Base-by-base conservation (phyloP, 2,329 filamentous ascomycete genomes). In the Pseudogymnoascus sp. region DNA sequence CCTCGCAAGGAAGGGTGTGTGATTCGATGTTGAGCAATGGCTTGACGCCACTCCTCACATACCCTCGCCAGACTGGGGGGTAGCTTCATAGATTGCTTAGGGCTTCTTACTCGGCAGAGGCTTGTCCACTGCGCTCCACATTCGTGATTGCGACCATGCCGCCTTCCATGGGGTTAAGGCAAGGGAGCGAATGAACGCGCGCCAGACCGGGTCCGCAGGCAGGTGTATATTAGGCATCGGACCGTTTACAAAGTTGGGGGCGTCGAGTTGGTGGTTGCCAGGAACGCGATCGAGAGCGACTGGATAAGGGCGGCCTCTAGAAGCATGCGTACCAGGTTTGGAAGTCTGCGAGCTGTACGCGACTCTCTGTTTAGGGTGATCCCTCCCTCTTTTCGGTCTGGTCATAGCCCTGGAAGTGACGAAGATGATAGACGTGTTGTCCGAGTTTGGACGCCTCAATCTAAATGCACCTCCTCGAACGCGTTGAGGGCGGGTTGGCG, bases 211-310 rank as follows among this genome's bases (percentile, higher is more conserved):
- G 47, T n/a, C 5, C 29, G 47, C 26, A 54, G 33, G 26, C 29
- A 54, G 26, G 9, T 54, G 47, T 54, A 54, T 54, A 54, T 54
- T 54, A 31, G 47, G 47, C 47, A 54, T 54, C 47, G 47, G 47
- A 54, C 47, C 47, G 47, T 54, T 54, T 54, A 17, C 26, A 54
- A 54, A 54, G 47, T 54, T 54, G 47, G 47, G 26, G 47, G 47
- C 26, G 26, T 31, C 26, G 29, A 17, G 26, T 15, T 50, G 44
- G 44, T 54, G 47, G n/a, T 54, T 54, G 47, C n/a, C 9, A 33
- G 47, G 26, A 33, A 17, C 26, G 47, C 29, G 26, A 54, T 54
- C 5, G 26, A 11, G 21, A n/a, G 11, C 5, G 24, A 47, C 44
- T 50, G 8, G 26, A 31, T 13, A 31, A 15, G n/a, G 47, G 29